These are phyloP conservation scores for Hymenochaete sp. DNA, from an alignment of 1,284 basidiomycete species.

Conservation along the genomic window DNA sequence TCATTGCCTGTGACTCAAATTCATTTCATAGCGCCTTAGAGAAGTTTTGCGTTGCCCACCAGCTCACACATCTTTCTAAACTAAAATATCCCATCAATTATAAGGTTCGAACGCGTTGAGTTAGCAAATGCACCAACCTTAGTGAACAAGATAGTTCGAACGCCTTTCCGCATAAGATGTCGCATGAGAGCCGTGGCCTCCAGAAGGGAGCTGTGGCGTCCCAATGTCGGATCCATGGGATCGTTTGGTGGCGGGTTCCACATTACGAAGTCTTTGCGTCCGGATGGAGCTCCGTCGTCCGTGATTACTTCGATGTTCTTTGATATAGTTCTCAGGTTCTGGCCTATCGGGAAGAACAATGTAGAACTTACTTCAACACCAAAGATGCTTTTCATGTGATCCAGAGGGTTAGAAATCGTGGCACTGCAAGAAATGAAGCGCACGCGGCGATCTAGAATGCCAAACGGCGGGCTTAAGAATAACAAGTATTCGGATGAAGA, in stretches of 20 bases:
- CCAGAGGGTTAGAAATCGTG: slow-evolving; percentile 73
- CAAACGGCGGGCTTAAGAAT: no score
- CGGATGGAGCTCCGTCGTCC: slow-evolving; percentile 80
- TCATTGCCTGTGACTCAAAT: slow-evolving; percentile 53
- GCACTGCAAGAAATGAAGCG: slow-evolving; percentile 85
- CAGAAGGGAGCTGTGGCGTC: slow-evolving; percentile 52
- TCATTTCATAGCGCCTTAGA: background rate
- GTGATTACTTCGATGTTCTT: slow-evolving; percentile 62
- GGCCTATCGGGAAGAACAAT: no score
- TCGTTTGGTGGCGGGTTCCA: slow-evolving; percentile 73
- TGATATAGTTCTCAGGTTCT: background rate
- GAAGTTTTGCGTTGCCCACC: slow-evolving; percentile 33
- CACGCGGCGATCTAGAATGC: slow-evolving; percentile 41
- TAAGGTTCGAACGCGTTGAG: background rate
- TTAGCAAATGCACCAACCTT: slow-evolving; percentile 54
- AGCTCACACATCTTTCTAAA: slow-evolving; percentile 73
- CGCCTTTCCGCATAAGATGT: slow-evolving; percentile 73
- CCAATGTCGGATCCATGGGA: slow-evolving; percentile 45
- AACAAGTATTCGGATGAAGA: background rate
- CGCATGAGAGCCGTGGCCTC: slow-evolving; percentile 74
- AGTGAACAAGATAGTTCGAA: slow-evolving; percentile 83
- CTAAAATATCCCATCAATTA: background rate
- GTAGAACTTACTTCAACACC: slow-evolving; percentile 42
- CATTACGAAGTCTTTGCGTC: slow-evolving; percentile 68
- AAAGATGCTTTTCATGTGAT: slow-evolving; percentile 71